phyloP scores from a whole-genome alignment of 2,329 filamentous ascomycete genomes.

The Trichophyton mentagrophytes region DNA sequence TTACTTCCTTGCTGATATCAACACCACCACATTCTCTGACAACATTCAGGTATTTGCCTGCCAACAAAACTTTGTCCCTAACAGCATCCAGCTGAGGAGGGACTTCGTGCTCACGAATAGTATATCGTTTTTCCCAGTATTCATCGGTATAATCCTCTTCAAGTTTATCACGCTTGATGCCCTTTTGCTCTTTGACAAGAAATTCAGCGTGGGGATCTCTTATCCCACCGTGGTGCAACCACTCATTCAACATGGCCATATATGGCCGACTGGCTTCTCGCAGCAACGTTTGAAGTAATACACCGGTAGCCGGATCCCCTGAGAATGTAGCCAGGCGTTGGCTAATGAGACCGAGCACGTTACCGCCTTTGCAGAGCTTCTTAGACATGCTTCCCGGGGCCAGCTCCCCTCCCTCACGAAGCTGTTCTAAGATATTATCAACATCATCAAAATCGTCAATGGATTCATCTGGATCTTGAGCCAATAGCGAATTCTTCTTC shows the following conservation, averaged over 20 bases:
- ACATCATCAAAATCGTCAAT: conserved; percentile 70
- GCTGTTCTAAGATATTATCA: conserved; percentile 81
- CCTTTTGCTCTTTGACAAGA: conserved; percentile 87
- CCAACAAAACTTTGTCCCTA: conserved; percentile 86
- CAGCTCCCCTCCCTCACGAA: conserved; percentile 75
- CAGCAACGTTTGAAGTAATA: conserved; percentile 66
- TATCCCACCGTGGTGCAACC: conserved; percentile 92
- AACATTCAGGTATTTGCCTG: conserved; percentile 95
- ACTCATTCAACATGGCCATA: conserved; percentile 97
- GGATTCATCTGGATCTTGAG: conserved; percentile 54
- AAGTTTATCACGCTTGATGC: conserved; percentile 76
- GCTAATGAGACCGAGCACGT: conserved; percentile 78
- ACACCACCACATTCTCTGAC: conserved; percentile 94
- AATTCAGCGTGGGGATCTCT: conserved; percentile 91
- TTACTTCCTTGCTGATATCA: conserved; percentile 76
- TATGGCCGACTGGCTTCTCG: conserved; percentile 86
- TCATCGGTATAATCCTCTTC: conserved; percentile 98
- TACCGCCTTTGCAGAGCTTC: conserved; percentile 92
- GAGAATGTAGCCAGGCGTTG: conserved; percentile 78
- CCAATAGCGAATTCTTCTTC: conserved; percentile 74
- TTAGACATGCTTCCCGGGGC: conserved; percentile 68
- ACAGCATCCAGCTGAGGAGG: conserved; percentile 83
- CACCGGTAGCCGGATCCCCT: conserved; percentile 77
- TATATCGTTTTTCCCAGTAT: conserved; percentile 97
- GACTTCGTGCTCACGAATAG: conserved; percentile 78